A percentile compares a stretch with the other conserved stretches of the same genome.
Evolutionary conservation across 2,329 filamentous ascomycete genomes (phyloP).

Genomic region (Geoglossum cookeanum): DNA sequence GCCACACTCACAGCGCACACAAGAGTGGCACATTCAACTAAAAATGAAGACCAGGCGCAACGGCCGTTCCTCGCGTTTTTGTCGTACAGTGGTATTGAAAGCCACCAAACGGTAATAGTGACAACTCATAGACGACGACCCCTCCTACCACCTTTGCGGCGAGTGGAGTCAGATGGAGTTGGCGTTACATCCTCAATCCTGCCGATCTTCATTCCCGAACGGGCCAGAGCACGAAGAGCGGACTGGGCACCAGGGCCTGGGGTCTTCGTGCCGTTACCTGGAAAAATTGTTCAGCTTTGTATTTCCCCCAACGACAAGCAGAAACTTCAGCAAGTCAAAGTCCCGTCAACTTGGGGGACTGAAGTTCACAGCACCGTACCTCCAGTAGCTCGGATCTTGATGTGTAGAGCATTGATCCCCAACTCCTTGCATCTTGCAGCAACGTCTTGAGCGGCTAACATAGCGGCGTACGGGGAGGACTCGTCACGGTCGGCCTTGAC

Average conservation of each 20-base stretch:
- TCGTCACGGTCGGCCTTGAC: slow-evolving; percentile 99
- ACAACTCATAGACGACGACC: slow-evolving; percentile 93
- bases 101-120: slow-evolving; percentile 10
- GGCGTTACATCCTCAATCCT: slow-evolving; percentile 99
- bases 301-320: neutral
- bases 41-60: slow-evolving; percentile 30
- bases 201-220: slow-evolving; percentile 99
- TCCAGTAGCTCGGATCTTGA: slow-evolving; percentile 99
- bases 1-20: neutral
- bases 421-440: slow-evolving; percentile 77
- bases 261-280: slow-evolving; percentile 98
- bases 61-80: slow-evolving; percentile 35
- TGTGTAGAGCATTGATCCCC: slow-evolving; percentile 89
- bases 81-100: slow-evolving; percentile 8
- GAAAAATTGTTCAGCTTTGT: slow-evolving; percentile 3
- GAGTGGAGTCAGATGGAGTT: slow-evolving; percentile 96
- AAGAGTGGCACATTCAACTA: slow-evolving; percentile 3
- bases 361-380: slow-evolving; percentile 35
- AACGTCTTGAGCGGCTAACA: slow-evolving; percentile 99
- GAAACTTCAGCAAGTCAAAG: neutral
- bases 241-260: slow-evolving; percentile 98
- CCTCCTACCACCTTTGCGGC: slow-evolving; percentile 99
- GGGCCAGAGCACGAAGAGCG: slow-evolving; percentile 92
- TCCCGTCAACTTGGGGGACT: neutral
- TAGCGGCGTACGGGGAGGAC: slow-evolving; percentile 98